Evolutionary conservation across 2,329 filamentous ascomycete species (phyloP), one percentile per base, ranked within the genome.

Genomic region (Cercospora sojina): DNA sequence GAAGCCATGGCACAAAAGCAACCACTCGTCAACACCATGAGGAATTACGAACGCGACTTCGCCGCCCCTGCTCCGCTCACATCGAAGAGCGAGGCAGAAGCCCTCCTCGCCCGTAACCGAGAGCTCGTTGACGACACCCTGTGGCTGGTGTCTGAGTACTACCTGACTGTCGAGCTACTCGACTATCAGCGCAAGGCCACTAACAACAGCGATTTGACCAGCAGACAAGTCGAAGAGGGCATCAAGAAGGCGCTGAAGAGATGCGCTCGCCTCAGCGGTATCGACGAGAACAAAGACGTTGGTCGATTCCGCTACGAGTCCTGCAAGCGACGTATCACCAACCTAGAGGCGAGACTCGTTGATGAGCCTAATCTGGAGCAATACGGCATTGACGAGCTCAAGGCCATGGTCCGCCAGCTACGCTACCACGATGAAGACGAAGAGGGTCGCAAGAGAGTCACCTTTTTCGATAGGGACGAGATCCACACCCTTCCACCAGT

Each of bases 71-170:
- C 53, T 57, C 53, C 53, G n/a, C 53, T 57, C n/a, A 3, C 16
- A 29, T 35, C 27, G 27, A 57, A 35, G 31, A 18, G 18, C 31
- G 53, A 57, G 18, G 53, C 53, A 27, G 27, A 57, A 18, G 25
- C 5, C 53, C 18, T 57, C n/a, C 53, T 57, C 31, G 53, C 53
- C 5, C 53, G 53, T 29, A 57, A 57, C n/a, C 53, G 53, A 5
- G 53, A 57, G n/a, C 53, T 57, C 10, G 18, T 57, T 29, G 53
- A 32, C 53, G 53, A 57, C 16, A 35, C 53, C 29, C 53, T 57
- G 53, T 57, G 53, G 53, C 53, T 57, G 8, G 53, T 57, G 7
- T 32, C 53, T 12, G 53, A 57, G 53, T 57, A 35, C n/a, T 57
- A 57, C 3, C 9, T 57, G 16, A 35, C 10, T 18, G 31, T 27